phyloP scores from a whole-genome alignment of 2,329 filamentous ascomycete genomes.

The Lasiodiplodia gonubiensis region DNA sequence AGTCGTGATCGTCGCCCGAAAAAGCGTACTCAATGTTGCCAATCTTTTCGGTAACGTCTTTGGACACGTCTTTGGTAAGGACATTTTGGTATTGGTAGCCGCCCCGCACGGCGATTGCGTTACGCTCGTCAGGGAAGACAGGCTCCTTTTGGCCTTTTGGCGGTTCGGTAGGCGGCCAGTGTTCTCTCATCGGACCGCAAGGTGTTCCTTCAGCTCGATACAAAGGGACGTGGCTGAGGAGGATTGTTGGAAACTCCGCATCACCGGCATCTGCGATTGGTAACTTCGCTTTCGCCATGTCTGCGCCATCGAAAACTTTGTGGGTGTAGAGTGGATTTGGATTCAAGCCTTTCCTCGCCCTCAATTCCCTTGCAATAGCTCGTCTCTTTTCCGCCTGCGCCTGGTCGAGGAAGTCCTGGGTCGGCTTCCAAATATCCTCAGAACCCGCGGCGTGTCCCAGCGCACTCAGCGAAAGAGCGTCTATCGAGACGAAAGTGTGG shows the following conservation, averaged over 20 bases:
- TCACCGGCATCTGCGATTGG: constrained; percentile 49
- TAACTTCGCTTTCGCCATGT: constrained; percentile 41
- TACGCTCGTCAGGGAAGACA: constrained; percentile 68
- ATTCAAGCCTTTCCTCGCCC: constrained; percentile 65
- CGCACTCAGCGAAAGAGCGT: constrained; percentile 86
- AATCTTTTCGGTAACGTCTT: constrained; percentile 74
- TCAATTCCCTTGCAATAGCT: constrained; percentile 72
- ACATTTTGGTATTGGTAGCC: constrained; percentile 99
- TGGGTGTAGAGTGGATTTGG: constrained; percentile 64
- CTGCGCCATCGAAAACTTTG: constrained; percentile 62
- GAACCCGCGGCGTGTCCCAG: constrained; percentile 60
- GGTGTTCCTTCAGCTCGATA: constrained; percentile 82
- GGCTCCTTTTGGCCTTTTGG: constrained; percentile 63
- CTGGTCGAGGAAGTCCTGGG: constrained; percentile 74
- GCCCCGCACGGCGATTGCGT: constrained; percentile 75
- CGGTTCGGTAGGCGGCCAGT: constrained; percentile 73
- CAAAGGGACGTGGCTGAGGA: constrained; percentile 89
- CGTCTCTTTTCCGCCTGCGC: constrained; percentile 70
- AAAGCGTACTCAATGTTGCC: constrained; percentile 87
- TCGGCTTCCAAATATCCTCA: constrained; percentile 73
- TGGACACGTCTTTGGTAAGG: constrained; percentile 75
- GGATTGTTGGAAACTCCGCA: constrained; percentile 79
- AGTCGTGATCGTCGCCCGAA: constrained; percentile 97
- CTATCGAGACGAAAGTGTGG: constrained; percentile 91
- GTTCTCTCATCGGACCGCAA: constrained; percentile 86